These are phyloP conservation scores for Boletus pseudopeckii DNA, from an alignment of 768 basidiomycete genomes.

Conservation along the genomic window DNA sequence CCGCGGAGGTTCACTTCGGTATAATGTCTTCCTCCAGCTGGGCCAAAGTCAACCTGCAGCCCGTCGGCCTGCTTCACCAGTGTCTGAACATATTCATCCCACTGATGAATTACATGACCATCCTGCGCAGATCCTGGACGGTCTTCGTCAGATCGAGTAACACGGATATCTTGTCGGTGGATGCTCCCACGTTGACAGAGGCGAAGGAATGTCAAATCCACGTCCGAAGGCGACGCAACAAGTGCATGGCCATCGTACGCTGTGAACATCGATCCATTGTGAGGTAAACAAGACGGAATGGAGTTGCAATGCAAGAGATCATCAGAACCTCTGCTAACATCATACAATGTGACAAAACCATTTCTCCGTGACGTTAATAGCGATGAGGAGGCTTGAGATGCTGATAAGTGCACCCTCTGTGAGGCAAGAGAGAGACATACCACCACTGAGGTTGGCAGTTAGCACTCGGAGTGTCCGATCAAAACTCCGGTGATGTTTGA, in stretches of 20 bases:
- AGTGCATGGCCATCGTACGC: slow-evolving; percentile 33
- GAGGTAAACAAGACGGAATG: slow-evolving; percentile 40
- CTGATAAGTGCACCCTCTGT: background rate
- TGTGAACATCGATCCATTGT: slow-evolving; percentile 21
- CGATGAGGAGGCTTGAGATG: slow-evolving; percentile 44
- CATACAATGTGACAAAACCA: slow-evolving; percentile 59
- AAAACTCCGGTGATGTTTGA: slow-evolving; percentile 55
- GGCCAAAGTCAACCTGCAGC: slow-evolving; percentile 38
- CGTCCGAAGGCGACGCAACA: slow-evolving; percentile 27
- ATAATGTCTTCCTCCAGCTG: slow-evolving; percentile 43
- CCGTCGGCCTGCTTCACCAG: slow-evolving; percentile 31
- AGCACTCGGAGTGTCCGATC: slow-evolving; percentile 54
- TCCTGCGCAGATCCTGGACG: slow-evolving; percentile 1
- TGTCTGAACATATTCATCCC: slow-evolving; percentile 40
- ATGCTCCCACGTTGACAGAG: slow-evolving; percentile 49
- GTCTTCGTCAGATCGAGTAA: slow-evolving; percentile 12
- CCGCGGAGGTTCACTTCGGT: slow-evolving; percentile 46
- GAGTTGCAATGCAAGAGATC: slow-evolving; percentile 43
- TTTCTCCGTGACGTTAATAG: slow-evolving; percentile 61
- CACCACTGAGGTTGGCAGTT: slow-evolving; percentile 35
- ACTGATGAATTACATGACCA: slow-evolving; percentile 25
- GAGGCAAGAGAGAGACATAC: slow-evolving; percentile 23
- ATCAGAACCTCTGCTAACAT: slow-evolving; percentile 44
- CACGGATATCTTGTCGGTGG: slow-evolving; percentile 39
- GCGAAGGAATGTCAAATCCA: slow-evolving; percentile 40